Evolutionary conservation across 2,329 filamentous ascomycete genomes (phyloP), one percentile per base, ranked within the genome.

Genomic region (Pseudocercospora macadamiae): DNA sequence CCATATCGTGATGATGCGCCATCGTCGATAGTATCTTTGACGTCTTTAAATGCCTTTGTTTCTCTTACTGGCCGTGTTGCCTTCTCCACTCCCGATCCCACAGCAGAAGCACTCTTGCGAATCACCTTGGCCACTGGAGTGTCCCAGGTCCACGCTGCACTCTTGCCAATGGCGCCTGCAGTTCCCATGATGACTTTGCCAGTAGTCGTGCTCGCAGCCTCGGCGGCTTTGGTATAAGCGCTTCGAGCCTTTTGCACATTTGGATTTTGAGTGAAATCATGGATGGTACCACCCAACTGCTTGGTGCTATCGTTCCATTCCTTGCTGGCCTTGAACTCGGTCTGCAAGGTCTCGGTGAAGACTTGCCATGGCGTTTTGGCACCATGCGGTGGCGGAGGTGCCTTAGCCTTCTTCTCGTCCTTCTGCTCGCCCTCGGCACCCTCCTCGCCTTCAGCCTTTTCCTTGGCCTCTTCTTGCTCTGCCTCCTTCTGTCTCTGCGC

Each of bases 281-380:
- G 89, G 16, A 93, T 91, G 4, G 89, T 90, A 49, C 90, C 91
- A 16, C 91, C 90, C 39, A 99, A 84, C 66, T 95, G 91, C 80
- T 99, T 97, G 39, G 93, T 99, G 42, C 91, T 96, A 73, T 99
- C 95, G 72, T 99, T 96, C 95, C 95, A 99, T 75, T 99, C 95
- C 74, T 97, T 96, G 14, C 93, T 97, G 53, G 91, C 90, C 76
- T 97, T 92, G 79, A 99, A 96, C 77, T 99, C 95, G 57, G 83
- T 84, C 75, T 91, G 86, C 77, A 99, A 86, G n/a, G 95, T 99
- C 73, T 99, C 95, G 71, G 91, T 91, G 80, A 99, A 99, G 28
- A 99, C 95, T 75, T 97, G 91, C 93, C 95, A 97, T 54, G 95
- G 95, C 2, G 93, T 95, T 82, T 99, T 99, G 79, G 96, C 92